Evolutionary conservation across 352 stramenopile genomes (phyloP).

Genomic region (Elongisporangium anandrum): DNA sequence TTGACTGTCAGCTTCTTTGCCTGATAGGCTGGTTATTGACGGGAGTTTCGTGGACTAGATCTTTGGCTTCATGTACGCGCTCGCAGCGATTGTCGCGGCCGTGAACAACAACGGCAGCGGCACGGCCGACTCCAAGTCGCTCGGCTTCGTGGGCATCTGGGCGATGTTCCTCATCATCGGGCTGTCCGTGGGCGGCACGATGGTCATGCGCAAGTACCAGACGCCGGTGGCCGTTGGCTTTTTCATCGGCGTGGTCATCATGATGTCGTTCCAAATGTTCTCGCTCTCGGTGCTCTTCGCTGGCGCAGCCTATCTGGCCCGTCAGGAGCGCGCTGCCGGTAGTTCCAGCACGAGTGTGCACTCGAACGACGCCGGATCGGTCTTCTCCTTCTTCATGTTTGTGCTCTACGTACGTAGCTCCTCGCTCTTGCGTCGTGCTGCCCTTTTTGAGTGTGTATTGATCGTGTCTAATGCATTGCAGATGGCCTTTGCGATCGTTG

Average conservation of each 20-base stretch:
- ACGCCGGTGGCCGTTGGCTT: constrained; percentile 84
- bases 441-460: constrained; percentile 1
- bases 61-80: constrained; percentile 84
- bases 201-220: constrained; percentile 89
- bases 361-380: constrained; percentile 68
- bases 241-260: constrained; percentile 88
- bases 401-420: constrained; percentile 66
- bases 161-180: constrained; percentile 78
- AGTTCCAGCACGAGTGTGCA: constrained; percentile 57
- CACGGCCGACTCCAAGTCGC: constrained; percentile 69
- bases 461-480: constrained; percentile 13
- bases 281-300: constrained; percentile 77
- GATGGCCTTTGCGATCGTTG: constrained; percentile 54
- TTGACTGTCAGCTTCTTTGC: constrained; percentile 28
- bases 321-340: constrained; percentile 52
- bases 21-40: constrained; percentile 1
- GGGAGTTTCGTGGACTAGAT: constrained; percentile 14
- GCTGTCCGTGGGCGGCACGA: constrained; percentile 78
- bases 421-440: constrained; percentile 1
- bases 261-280: constrained; percentile 89
- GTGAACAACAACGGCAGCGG: constrained; percentile 67
- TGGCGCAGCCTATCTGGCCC: constrained; percentile 62
- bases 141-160: constrained; percentile 80
- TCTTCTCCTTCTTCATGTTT: constrained; percentile 89
- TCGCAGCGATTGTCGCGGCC: constrained; percentile 82